A percentile compares a stretch with the other conserved stretches of the same genome.
phyloP scores from a whole-genome alignment of 345 rosid genomes.

The Dovyalis caffra region DNA sequence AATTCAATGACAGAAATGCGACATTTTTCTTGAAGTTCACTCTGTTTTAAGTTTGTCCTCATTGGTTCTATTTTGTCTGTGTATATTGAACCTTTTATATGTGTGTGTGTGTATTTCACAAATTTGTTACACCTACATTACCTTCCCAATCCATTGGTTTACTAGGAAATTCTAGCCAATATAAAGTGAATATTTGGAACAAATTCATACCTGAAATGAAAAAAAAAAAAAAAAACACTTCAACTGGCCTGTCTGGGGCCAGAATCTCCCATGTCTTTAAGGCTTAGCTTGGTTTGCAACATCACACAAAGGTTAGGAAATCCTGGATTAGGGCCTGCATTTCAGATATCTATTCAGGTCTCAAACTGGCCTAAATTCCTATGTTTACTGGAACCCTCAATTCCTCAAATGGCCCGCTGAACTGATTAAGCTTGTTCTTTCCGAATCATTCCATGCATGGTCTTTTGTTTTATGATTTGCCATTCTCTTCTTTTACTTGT shows the following conservation, averaged over 20 bases:
- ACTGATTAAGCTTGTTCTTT: not conserved
- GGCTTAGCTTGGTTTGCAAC: not conserved
- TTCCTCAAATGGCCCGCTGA: not conserved
- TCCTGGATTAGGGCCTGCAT: not conserved
- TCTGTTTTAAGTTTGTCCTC: no score
- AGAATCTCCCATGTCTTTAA: not conserved
- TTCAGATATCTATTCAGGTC: not conserved
- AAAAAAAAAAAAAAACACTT: not conserved
- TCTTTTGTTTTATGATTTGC: not conserved
- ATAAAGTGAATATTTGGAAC: not conserved
- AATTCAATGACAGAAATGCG: not conserved
- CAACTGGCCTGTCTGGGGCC: not conserved
- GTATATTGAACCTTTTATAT: no score
- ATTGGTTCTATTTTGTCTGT: no score
- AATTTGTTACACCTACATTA: not conserved
- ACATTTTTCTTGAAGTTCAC: no score
- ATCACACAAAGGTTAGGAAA: not conserved
- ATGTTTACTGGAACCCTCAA: not conserved
- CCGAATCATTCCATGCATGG: not conserved
- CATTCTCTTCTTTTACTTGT: not conserved
- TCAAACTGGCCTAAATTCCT: not conserved
- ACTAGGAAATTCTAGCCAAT: not conserved
- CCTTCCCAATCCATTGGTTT: not conserved
- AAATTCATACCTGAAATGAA: not conserved
- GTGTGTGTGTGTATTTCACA: no score